A percentile compares a stretch with the other conserved stretches of the same genome.
Conservation (phyloP, 2,329 filamentous ascomycete genomes). For the Acrocalymma vagum region DNA sequence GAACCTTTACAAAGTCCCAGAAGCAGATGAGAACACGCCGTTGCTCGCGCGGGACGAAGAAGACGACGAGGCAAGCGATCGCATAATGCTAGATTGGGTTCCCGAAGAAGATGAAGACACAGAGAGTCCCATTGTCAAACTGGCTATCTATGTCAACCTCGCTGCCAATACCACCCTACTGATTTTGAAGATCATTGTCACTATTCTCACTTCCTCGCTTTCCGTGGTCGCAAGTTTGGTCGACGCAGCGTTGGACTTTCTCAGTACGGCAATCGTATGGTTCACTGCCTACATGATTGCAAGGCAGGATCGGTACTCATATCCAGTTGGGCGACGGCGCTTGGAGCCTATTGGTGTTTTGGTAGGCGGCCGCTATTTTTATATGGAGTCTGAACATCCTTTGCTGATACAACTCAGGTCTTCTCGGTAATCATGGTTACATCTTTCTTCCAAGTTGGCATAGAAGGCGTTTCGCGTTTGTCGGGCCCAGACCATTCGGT, state of each 20-base stretch:
- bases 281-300: slow-evolving; percentile 78
- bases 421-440: slow-evolving; percentile 90
- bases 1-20: slow-evolving; percentile 78
- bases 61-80: slow-evolving; percentile 54
- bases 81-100: slow-evolving; percentile 73
- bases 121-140: slow-evolving; percentile 76
- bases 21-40: slow-evolving; percentile 71
- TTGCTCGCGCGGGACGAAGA: slow-evolving; percentile 57
- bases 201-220: slow-evolving; percentile 80
- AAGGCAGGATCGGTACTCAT: slow-evolving; percentile 76
- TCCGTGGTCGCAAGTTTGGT: slow-evolving; percentile 83
- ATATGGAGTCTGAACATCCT: background rate
- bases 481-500: slow-evolving; percentile 68
- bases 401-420: slow-evolving; percentile 45
- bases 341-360: slow-evolving; percentile 83
- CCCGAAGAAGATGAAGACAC: slow-evolving; percentile 76
- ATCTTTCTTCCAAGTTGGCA: slow-evolving; percentile 79
- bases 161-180: slow-evolving; percentile 79
- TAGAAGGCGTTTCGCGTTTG: slow-evolving; percentile 74
- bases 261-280: slow-evolving; percentile 84
- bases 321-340: slow-evolving; percentile 79
- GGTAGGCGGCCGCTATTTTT: no score
- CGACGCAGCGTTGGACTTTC: slow-evolving; percentile 81
- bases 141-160: slow-evolving; percentile 89
- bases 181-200: slow-evolving; percentile 78